Percentiles rank a stretch among this genome's conserved stretches.
Conservation (phyloP, 768 basidiomycete species). For the Clavulina sp. region DNA sequence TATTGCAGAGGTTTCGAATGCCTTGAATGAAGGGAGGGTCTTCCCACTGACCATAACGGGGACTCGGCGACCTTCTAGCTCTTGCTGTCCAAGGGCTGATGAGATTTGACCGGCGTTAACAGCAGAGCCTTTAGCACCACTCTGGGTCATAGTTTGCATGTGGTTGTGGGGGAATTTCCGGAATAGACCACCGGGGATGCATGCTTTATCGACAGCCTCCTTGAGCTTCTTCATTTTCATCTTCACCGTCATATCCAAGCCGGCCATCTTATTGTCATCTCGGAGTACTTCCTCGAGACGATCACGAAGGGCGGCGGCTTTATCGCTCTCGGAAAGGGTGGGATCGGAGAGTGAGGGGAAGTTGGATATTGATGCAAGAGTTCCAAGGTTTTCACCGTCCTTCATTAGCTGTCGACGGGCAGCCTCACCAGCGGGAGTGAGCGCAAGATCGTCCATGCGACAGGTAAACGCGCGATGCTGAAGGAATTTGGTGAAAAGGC, state of each 20-base stretch:
- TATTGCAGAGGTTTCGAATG: constrained; percentile 95
- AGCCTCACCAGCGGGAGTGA: constrained; percentile 67
- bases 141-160: constrained; percentile 98
- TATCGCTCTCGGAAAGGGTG: constrained; percentile 10
- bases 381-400: constrained; percentile 54
- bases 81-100: constrained; percentile 94
- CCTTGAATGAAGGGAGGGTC: constrained; percentile 88
- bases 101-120: constrained; percentile 98
- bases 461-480: constrained; percentile 96
- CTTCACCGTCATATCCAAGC: constrained; percentile 85
- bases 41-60: constrained; percentile 99
- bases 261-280: constrained; percentile 95
- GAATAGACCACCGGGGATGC: constrained; percentile 70
- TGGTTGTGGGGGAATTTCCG: constrained; percentile 95
- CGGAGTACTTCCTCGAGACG: constrained; percentile 84
- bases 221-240: constrained; percentile 57
- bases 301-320: constrained; percentile 36
- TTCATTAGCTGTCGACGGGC: constrained; percentile 50
- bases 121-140: constrained; percentile 93
- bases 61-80: constrained; percentile 94
- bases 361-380: constrained; percentile 76
- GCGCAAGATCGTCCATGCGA: constrained; percentile 91
- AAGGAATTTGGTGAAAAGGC: constrained; percentile 91
- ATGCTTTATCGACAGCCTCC: constrained; percentile 72
- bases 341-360: constrained; percentile 49